Percentiles rank a stretch among this genome's conserved stretches.
These are phyloP conservation scores for Liriodendron chinense DNA, from an alignment of 164 flowering plant genomes.

Conservation along the genomic window DNA sequence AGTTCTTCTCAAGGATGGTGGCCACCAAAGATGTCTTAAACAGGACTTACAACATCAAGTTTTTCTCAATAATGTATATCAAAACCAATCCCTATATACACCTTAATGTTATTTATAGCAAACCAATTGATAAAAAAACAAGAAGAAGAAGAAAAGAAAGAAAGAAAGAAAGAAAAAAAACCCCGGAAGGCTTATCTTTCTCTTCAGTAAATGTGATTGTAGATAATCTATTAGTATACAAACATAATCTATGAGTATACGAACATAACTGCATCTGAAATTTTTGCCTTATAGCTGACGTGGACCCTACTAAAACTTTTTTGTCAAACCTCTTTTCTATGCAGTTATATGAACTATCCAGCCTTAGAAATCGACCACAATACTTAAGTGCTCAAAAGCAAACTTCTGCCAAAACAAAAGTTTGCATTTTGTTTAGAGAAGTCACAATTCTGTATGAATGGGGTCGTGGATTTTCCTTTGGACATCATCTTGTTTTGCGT, in stretches of 20 bases:
- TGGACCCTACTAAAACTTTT: background rate
- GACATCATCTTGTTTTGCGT: conserved; percentile 16
- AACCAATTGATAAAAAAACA: background rate
- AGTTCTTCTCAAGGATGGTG: background rate
- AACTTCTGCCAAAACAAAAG: background rate
- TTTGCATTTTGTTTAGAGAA: conserved; percentile 1
- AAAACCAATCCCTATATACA: background rate
- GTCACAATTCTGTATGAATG: conserved; percentile 49
- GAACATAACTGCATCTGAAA: background rate
- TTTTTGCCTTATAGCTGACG: background rate
- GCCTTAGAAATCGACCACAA: background rate
- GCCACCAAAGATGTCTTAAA: background rate
- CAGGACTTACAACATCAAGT: background rate
- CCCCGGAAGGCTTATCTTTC: background rate
- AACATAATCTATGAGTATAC: background rate
- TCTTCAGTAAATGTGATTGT: background rate
- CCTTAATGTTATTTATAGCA: background rate
- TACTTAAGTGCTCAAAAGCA: background rate
- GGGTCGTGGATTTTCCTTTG: conserved; percentile 2
- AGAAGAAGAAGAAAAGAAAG: too few species aligned
- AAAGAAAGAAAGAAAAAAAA: too few species aligned
- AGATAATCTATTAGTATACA: background rate
- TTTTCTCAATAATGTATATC: background rate
- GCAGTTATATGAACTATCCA: background rate
- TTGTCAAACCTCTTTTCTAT: background rate